Conservation (phyloP, 768 basidiomycete genomes). For the Leccinum broughii region DNA sequence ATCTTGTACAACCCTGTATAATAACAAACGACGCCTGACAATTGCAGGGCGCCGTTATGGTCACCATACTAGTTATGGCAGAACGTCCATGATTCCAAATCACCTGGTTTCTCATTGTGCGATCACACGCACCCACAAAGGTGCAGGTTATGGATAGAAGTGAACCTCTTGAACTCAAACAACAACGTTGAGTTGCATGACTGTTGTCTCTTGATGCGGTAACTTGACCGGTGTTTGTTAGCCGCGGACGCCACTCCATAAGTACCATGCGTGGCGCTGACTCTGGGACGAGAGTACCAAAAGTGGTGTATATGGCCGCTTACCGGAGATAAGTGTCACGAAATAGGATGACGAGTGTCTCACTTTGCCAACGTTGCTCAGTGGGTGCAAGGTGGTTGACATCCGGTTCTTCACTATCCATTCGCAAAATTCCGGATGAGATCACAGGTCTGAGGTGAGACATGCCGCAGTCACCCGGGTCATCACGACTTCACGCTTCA, state of each 20-base stretch:
- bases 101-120: neutral
- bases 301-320: slow-evolving; percentile 3
- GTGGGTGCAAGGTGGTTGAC: neutral
- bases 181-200: slow-evolving; percentile 4
- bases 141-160: neutral
- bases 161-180: slow-evolving; percentile 6
- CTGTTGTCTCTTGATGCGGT: neutral
- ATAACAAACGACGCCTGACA: slow-evolving; percentile 1
- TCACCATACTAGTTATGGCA: neutral
- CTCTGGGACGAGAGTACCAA: neutral
- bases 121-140: slow-evolving; percentile 3
- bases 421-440: slow-evolving; percentile 4
- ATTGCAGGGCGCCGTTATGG: neutral
- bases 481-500: neutral
- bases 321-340: slow-evolving; percentile 12
- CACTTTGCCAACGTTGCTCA: slow-evolving; percentile 15
- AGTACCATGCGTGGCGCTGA: neutral
- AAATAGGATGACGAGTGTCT: slow-evolving; percentile 16
- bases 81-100: neutral
- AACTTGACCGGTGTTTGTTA: neutral
- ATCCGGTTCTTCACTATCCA: neutral
- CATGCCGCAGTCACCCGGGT: slow-evolving; percentile 2
- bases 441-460: slow-evolving; percentile 15
- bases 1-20: slow-evolving; percentile 5
- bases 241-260: neutral